Base-by-base conservation (phyloP, 2,329 filamentous ascomycete genomes). In the Paraconiothyrium sp. region DNA sequence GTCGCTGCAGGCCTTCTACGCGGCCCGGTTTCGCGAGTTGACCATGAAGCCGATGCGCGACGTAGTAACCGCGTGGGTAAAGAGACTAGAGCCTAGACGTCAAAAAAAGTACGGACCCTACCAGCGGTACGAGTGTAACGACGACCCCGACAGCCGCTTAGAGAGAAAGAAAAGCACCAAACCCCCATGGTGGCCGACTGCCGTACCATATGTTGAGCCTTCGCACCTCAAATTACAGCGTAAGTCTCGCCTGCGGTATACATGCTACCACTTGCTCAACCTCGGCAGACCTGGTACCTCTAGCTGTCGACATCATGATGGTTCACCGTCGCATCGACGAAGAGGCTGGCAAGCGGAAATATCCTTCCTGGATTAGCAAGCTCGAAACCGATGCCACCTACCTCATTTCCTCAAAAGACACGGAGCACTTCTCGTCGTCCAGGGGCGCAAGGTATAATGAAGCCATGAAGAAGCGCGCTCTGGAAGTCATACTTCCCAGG, bases 1-100 rank as follows among this genome's bases (percentile, higher is more conserved):
- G 0, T 64, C 57, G 0, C 47, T 76, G 34, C 65, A 64, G 43
- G 34, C 50, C n/a, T 76, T 76, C 46, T 69, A 70, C 22, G 60
- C 57, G 1, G 59, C 58, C 14, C 69, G 74, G 2, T 67, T 76
- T 30, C 67, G 68, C 22, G 73, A 76, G 54, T 67, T 76, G 11
- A 76, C 73, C 13, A 72, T 74, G 67, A 77, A 73, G 57, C 72
- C 74, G 0, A 49, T 76, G 24, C 70, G 73, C 6, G 65, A 68
- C 16, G 73, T 77, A 37, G 70, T 72, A n/a, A 75, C 72, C 1
- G 65, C 67, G 8, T 77, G 75, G 75, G 66, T 77, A 37, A 74
- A 72, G 58, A 62, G 67, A 22, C 58, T 73, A 7, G 70, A 71
- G 43, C 75, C 74, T 4, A 63, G 65, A 22, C 72, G 75, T 4